Evolutionary conservation across 768 basidiomycete species (phyloP).

Genomic region (Boletus rubroflammeus): DNA sequence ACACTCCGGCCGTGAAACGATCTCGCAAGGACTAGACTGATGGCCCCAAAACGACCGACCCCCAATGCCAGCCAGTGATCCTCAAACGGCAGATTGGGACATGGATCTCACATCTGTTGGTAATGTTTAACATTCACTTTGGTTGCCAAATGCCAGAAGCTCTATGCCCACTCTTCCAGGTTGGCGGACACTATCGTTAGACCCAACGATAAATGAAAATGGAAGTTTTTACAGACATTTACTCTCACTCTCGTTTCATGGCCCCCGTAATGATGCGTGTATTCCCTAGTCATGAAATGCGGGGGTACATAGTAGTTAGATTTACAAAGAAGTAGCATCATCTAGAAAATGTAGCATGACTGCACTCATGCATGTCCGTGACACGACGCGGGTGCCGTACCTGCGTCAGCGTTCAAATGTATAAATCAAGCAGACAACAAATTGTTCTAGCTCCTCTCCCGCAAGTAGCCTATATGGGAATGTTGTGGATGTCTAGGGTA

Average conservation of each 20-base stretch:
- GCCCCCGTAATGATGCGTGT: neutral
- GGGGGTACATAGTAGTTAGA: no score
- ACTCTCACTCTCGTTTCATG: neutral
- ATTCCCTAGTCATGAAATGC: neutral
- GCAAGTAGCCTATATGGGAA: conserved; percentile 15
- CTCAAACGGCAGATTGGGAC: neutral
- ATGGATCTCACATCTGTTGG: neutral
- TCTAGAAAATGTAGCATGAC: neutral
- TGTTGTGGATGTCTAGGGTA: conserved; percentile 24
- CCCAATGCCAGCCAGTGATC: neutral
- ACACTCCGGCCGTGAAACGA: neutral
- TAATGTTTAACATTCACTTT: neutral
- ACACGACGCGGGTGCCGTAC: neutral
- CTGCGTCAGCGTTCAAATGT: neutral
- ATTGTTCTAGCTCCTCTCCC: conserved; percentile 1
- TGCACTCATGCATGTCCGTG: neutral
- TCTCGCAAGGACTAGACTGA: neutral
- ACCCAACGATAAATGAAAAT: neutral
- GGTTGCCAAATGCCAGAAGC: neutral
- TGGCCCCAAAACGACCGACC: neutral
- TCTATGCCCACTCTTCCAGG: no score
- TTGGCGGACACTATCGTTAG: neutral
- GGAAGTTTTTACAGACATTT: neutral
- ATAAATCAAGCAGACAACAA: neutral
- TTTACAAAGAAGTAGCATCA: neutral